A percentile compares a stretch with the other conserved stretches of the same genome.
These are phyloP conservation scores for Trypanosoma platydactyli DNA, from an alignment of 208 protist genomes.

Conservation along the genomic window DNA sequence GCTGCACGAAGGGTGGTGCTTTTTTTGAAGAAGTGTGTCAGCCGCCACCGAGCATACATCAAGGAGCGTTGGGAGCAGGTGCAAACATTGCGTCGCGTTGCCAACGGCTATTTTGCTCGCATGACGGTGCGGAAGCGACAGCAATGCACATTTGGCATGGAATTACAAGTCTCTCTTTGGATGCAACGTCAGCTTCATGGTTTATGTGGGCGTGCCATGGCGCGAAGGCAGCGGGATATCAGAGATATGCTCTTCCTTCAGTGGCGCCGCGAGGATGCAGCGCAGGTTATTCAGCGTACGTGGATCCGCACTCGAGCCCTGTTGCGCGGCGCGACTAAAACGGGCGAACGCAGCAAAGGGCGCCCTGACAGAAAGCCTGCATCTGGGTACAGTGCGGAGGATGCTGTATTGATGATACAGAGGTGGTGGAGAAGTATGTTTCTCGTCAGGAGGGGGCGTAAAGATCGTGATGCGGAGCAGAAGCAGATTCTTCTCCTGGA, in stretches of 20 bases:
- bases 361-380: neutral
- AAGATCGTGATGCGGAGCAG: slow-evolving; percentile 1
- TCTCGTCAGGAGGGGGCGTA: neutral
- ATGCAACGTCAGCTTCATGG: slow-evolving; percentile 15
- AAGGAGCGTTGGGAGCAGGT: slow-evolving; percentile 13
- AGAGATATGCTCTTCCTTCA: slow-evolving; percentile 7
- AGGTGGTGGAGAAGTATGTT: slow-evolving; percentile 6
- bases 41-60: slow-evolving; percentile 12
- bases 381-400: neutral
- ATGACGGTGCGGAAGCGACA: neutral
- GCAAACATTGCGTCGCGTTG: slow-evolving; percentile 30
- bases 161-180: slow-evolving; percentile 1
- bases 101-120: slow-evolving; percentile 21
- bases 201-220: slow-evolving; percentile 16
- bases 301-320: slow-evolving; percentile 28
- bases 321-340: neutral
- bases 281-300: slow-evolving; percentile 47
- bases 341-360: neutral
- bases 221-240: slow-evolving; percentile 2
- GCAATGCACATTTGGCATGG: neutral
- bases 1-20: slow-evolving; percentile 22
- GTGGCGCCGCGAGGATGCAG: slow-evolving; percentile 38
- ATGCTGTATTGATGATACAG: slow-evolving; percentile 11
- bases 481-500: slow-evolving; percentile 9
- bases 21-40: slow-evolving; percentile 24